Conservation (phyloP, 176 grass and related monocot genomes). For the Phragmites australis region DNA sequence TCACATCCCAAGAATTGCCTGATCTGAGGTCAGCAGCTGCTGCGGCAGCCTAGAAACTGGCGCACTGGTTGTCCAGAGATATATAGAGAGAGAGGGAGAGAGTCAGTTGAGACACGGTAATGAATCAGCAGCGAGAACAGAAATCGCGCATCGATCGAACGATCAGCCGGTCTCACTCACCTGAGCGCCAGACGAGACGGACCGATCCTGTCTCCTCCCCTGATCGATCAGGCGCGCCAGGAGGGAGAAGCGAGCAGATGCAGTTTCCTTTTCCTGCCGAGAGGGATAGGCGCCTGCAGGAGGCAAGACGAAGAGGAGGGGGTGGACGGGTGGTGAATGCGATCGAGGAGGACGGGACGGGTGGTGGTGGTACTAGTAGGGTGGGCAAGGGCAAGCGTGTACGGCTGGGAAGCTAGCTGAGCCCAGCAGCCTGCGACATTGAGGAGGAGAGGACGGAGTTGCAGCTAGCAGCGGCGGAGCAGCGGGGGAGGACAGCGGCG, state of each 20-base stretch:
- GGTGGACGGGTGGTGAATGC: no score
- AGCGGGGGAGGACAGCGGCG: background rate
- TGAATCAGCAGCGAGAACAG: background rate
- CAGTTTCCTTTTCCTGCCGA: background rate
- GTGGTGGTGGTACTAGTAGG: background rate
- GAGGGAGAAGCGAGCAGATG: background rate
- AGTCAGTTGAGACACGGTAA: background rate
- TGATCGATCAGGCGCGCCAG: background rate
- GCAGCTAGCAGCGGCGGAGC: background rate
- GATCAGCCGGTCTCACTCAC: background rate
- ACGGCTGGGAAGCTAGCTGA: background rate
- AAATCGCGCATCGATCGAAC: background rate
- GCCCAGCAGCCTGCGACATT: background rate
- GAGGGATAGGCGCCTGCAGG: background rate
- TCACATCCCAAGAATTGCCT: conserved; percentile 25
- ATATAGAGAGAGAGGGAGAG: no score
- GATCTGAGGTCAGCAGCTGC: conserved; percentile 41
- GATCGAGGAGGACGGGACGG: background rate
- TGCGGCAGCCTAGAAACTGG: conserved; percentile 14
- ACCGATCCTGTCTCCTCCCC: background rate
- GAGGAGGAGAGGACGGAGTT: conserved; percentile 3
- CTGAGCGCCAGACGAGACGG: conserved; percentile 3
- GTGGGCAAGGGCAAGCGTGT: conserved; percentile 7
- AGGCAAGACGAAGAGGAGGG: background rate
- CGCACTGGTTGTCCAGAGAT: background rate